Evolutionary conservation across 371 early-diverging fungal genomes (phyloP), one percentile per base, ranked within the genome.

Genomic region (Basidiobolus meristosporus): DNA sequence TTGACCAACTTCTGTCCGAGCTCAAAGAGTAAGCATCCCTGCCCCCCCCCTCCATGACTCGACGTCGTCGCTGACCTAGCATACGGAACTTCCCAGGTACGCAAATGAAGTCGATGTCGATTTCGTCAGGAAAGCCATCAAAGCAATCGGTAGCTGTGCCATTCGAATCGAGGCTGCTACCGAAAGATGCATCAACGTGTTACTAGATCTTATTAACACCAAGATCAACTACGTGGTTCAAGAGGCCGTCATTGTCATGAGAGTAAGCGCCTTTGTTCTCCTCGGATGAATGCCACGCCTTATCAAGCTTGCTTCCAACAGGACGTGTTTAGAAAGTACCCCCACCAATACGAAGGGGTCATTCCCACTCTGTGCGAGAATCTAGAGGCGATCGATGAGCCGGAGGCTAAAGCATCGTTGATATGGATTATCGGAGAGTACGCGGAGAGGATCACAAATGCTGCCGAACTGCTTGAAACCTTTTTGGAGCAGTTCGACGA

Each of bases 401-500:
- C 90, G 10, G 91, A 93, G 39, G 91, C 97, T 31, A 87, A 86
- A 52, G 88, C 92, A 1, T 80, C 95, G 1, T 62, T 93, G 64
- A 80, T 92, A 42, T 96, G 97, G 97, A 90, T 96, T 42, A 73
- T 92, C 50, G 97, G 97, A 7, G 85, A 92, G 56, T 90, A 96
- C 57, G 85, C 89, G 2, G 87, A 90, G 41, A 62, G 86, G 32
- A 88, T 92, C 45, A 84, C 86, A 31, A 88, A 90, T 58, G 78
- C 91, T 1, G 73, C 70, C 50, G 84, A 78, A 39, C 52, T 93
- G 22, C 56, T 96, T 29, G 76, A 73, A 15, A 60, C 60, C 32
- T 89, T 90, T 50, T 51, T 82, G 21, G 83, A 87, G 34, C 71
- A 62, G 30, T 92, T 92, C 53, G 54, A 79, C 43, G 89, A 90